Evolutionary conservation across 169 alveolate species (phyloP).

Genomic region (Miamiensis avidus): DNA sequence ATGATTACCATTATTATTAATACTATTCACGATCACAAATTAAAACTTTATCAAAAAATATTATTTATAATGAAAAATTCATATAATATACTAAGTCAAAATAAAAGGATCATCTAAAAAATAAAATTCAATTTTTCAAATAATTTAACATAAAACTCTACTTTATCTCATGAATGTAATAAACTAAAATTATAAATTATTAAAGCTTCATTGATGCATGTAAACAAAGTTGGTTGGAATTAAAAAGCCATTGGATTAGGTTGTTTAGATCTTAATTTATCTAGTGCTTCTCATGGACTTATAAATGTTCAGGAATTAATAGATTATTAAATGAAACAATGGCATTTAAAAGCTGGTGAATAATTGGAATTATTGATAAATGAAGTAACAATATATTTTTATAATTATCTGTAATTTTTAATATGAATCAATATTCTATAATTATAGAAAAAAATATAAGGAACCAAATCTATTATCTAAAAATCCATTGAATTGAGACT

Average conservation of each 20-base stretch:
- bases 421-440: too few relatives aligned
- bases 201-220: conserved; percentile 33
- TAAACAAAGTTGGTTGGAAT: conserved; percentile 35
- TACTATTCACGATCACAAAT: too few relatives aligned
- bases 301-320: conserved; percentile 30
- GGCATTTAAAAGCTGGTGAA: conserved; percentile 27
- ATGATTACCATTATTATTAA: too few relatives aligned
- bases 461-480: conserved; percentile 25
- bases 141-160: too few relatives aligned
- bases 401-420: too few relatives aligned
- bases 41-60: too few relatives aligned
- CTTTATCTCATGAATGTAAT: too few relatives aligned
- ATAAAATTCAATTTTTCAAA: too few relatives aligned
- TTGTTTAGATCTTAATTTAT: conserved; percentile 34
- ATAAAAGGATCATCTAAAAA: too few relatives aligned
- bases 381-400: not conserved
- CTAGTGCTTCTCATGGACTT: conserved; percentile 22
- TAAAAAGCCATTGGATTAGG: conserved; percentile 41
- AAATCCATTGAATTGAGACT: conserved; percentile 50
- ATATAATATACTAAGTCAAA: too few relatives aligned
- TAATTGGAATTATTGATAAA: not conserved
- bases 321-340: conserved; percentile 35
- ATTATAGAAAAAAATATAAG: not conserved
- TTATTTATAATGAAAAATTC: too few relatives aligned
- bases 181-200: conserved; percentile 5